phyloP scores from a whole-genome alignment of 345 rosid genomes.

The Bruguiera gymnorhiza region DNA sequence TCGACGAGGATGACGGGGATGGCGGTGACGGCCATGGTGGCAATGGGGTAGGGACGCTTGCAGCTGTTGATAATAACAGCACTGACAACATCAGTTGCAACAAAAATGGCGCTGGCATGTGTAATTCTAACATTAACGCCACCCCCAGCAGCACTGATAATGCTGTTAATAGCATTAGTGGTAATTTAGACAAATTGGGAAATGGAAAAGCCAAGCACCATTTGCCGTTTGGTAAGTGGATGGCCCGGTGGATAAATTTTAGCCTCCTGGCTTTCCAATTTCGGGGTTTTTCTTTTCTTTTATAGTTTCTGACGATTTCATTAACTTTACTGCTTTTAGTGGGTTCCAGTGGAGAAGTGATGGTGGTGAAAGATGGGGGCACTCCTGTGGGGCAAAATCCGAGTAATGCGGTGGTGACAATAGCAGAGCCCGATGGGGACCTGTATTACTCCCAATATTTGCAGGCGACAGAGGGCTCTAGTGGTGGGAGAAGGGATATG shows the following conservation, averaged over 20 bases:
- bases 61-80: constrained; percentile 16
- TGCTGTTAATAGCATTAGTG: background rate
- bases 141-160: background rate
- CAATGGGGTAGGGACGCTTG: constrained; percentile 6
- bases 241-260: background rate
- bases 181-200: constrained; percentile 19
- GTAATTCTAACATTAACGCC: constrained; percentile 19
- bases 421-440: constrained; percentile 55
- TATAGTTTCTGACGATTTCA: background rate
- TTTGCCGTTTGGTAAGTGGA: constrained; percentile 27
- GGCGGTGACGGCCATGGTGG: constrained; percentile 7
- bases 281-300: constrained; percentile 8
- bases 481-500: constrained; percentile 52
- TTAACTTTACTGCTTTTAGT: background rate
- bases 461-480: constrained; percentile 46
- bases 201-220: constrained; percentile 38
- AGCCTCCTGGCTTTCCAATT: background rate
- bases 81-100: constrained; percentile 16
- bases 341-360: constrained; percentile 40
- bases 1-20: constrained; percentile 16
- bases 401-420: constrained; percentile 36
- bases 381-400: constrained; percentile 35
- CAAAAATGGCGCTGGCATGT: constrained; percentile 6
- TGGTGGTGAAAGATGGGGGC: constrained; percentile 40
- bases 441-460: constrained; percentile 46